Evolutionary conservation across 805 yeast species (phyloP), one percentile per base, ranked within the genome.

Genomic region (Metschnikowia orientalis): DNA sequence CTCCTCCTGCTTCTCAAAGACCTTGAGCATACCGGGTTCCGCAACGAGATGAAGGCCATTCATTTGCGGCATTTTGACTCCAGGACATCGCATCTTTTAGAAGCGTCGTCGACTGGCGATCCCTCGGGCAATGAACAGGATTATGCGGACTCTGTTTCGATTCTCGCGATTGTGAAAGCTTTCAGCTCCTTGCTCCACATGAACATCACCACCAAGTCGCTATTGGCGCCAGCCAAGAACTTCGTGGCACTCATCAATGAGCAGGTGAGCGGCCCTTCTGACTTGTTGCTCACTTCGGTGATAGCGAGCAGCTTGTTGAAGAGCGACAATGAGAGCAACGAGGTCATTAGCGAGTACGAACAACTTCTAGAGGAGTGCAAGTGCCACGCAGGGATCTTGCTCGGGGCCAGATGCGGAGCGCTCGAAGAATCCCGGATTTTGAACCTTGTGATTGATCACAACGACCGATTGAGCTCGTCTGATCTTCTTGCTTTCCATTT

Each of bases 11-110:
- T 63, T 27, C 40, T 55, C 18, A 56, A 56, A 22, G 46, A 48
- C 18, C 50, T 58, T 16, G 39, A 38, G 20, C 34, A 35, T 7
- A 42, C 53, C 8, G 35, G 35, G 6, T 38, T 40, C 8, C 41
- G 47, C 19, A 44, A 56, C 1, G 54, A 56, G 6, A 59, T 77
- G 28, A 69, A 66, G 43, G 81, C 77, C 1, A 53, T 77, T 4
- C 78, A 79, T 45, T 54, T 79, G 37, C 67, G 80, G 37, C 73
- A 74, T 24, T 61, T 81, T 30, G 73, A 82, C 1, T 80, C 81
- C 35, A 63, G 89, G 52, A 79, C 86, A 0, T 77, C 85, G 0
- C 84, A 81, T 52, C 57, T 81, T 32, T 64, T 81, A 33, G 84
- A 77, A 47, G 85, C 84, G 1, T 78, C 87, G 1, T 41, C 50